phyloP scores from a whole-genome alignment of 768 basidiomycete species.

The Termitomyces sp. region DNA sequence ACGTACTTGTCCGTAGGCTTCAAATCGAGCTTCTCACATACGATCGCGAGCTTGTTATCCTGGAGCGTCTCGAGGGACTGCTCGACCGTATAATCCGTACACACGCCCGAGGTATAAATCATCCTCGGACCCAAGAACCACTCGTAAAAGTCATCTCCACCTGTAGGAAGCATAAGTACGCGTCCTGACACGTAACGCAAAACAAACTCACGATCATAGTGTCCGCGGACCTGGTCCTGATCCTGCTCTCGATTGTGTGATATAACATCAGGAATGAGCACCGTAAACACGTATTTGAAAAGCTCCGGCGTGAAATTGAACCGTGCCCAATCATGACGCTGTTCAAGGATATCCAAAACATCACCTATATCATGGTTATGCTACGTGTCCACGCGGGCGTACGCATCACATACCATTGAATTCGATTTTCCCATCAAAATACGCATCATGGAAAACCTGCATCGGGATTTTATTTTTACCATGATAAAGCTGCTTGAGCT shows the following conservation, averaged over 20 bases:
- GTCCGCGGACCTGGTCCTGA: slow-evolving; percentile 91
- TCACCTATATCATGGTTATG: slow-evolving; percentile 66
- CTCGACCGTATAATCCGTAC: slow-evolving; percentile 61
- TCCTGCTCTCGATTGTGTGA: slow-evolving; percentile 95
- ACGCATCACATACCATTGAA: slow-evolving; percentile 68
- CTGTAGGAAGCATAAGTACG: slow-evolving; percentile 26
- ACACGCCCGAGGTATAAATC: slow-evolving; percentile 96
- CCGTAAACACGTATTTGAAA: slow-evolving; percentile 89
- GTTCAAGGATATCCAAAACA: slow-evolving; percentile 89
- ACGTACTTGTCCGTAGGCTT: slow-evolving; percentile 71
- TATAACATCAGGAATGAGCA: slow-evolving; percentile 91
- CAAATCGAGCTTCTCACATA: slow-evolving; percentile 92
- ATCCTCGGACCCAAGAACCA: slow-evolving; percentile 97
- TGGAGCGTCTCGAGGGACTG: slow-evolving; percentile 93
- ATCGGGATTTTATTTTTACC: slow-evolving; percentile 93
- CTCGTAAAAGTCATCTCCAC: slow-evolving; percentile 93
- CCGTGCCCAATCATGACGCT: slow-evolving; percentile 93
- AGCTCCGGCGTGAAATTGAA: slow-evolving; percentile 89
- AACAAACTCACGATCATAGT: slow-evolving; percentile 78
- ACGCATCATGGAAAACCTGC: slow-evolving; percentile 97
- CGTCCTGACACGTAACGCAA: slow-evolving; percentile 2
- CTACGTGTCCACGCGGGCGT: slow-evolving; percentile 1
- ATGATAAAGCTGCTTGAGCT: slow-evolving; percentile 74
- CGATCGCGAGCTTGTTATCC: slow-evolving; percentile 95
- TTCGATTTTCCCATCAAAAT: slow-evolving; percentile 93